A percentile compares a stretch with the other conserved stretches of the same genome.
phyloP scores from a whole-genome alignment of 768 basidiomycete species.

The Daedalea quercina region DNA sequence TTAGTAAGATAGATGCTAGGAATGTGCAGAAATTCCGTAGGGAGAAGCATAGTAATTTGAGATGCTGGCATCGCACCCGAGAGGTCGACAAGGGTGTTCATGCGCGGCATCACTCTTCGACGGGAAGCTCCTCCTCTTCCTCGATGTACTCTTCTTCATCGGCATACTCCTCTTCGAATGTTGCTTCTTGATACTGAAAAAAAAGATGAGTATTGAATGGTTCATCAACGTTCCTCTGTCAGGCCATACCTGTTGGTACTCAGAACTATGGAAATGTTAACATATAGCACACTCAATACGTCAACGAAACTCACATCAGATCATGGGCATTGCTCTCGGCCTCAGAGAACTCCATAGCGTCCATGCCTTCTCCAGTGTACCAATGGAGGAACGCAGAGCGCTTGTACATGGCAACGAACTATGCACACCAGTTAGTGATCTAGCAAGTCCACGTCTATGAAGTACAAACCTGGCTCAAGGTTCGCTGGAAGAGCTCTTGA shows the following conservation, averaged over 20 bases:
- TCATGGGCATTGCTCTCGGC: slow-evolving; percentile 81
- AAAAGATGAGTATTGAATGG: not conserved
- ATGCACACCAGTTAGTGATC: slow-evolving; percentile 6
- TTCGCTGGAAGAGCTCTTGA: slow-evolving; percentile 82
- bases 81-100: not conserved
- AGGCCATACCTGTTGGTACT: slow-evolving; percentile 74
- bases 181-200: slow-evolving; percentile 56
- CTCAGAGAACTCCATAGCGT: slow-evolving; percentile 78
- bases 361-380: slow-evolving; percentile 93
- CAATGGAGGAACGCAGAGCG: slow-evolving; percentile 84
- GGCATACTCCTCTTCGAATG: slow-evolving; percentile 26
- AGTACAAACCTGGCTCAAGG: slow-evolving; percentile 43
- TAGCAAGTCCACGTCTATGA: not conserved
- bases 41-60: too few species aligned
- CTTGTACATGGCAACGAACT: slow-evolving; percentile 81
- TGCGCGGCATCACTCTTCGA: not conserved
- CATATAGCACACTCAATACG: slow-evolving; percentile 3
- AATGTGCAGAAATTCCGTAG: not conserved
- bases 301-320: slow-evolving; percentile 56
- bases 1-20: not conserved
- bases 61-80: too few species aligned
- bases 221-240: not conserved
- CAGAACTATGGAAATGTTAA: slow-evolving; percentile 44
- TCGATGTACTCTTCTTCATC: too few species aligned
- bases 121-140: slow-evolving; percentile 18